A percentile compares a stretch with the other conserved stretches of the same genome.
These are phyloP conservation scores for Myriosclerotinia duriaeana DNA, from an alignment of 2,329 filamentous ascomycete species.

Conservation along the genomic window DNA sequence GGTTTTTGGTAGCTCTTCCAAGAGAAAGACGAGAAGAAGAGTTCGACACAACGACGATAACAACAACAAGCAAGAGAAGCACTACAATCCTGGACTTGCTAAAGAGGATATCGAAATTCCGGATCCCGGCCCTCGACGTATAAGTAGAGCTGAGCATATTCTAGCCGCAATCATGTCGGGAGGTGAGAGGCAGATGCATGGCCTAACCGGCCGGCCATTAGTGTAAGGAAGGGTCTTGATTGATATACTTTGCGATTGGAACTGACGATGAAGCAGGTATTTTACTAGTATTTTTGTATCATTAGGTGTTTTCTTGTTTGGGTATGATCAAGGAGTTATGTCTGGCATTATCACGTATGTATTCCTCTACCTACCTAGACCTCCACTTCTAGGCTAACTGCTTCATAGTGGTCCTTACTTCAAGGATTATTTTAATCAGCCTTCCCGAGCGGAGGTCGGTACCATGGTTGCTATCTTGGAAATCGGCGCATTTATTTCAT, in stretches of 20 bases:
- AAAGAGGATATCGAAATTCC: slow-evolving; percentile 85
- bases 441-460: slow-evolving; percentile 81
- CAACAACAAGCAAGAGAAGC: slow-evolving; percentile 46
- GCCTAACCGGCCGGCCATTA: slow-evolving; percentile 92
- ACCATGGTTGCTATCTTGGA: slow-evolving; percentile 98
- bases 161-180: slow-evolving; percentile 85
- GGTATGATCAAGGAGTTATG: slow-evolving; percentile 90
- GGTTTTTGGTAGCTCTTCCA: slow-evolving; percentile 51
- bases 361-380: background rate
- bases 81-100: slow-evolving; percentile 45
- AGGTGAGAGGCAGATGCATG: slow-evolving; percentile 74
- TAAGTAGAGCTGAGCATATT: slow-evolving; percentile 66
- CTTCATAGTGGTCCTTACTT: slow-evolving; percentile 74
- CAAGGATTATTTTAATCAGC: slow-evolving; percentile 88
- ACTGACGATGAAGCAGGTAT: slow-evolving; percentile 57
- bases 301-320: slow-evolving; percentile 82
- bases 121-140: slow-evolving; percentile 59
- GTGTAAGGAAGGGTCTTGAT: slow-evolving; percentile 63
- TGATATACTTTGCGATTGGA: slow-evolving; percentile 3
- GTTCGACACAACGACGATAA: slow-evolving; percentile 62
- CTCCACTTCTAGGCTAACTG: slow-evolving; percentile 28
- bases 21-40: slow-evolving; percentile 56
- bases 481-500: slow-evolving; percentile 88
- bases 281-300: slow-evolving; percentile 93
- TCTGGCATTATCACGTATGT: slow-evolving; percentile 67